Evolutionary conservation across 208 protist species (phyloP).

Genomic region (Wallacemonas sp.): DNA sequence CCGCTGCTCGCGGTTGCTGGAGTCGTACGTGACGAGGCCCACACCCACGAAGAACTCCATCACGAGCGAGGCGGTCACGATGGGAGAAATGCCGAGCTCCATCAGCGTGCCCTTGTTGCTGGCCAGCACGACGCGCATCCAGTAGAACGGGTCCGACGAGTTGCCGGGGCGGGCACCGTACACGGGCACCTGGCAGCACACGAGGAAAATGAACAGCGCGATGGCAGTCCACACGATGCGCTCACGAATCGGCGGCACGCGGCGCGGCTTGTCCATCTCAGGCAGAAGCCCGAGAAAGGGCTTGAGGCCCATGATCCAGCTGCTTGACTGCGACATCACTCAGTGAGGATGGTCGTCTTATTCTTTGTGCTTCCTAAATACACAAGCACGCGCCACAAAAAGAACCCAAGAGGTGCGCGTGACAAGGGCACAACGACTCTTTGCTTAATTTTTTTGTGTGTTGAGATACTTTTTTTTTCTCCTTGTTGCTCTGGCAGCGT

Average conservation of each 20-base stretch:
- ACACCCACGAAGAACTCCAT: constrained; percentile 98
- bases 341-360: background rate
- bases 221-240: constrained; percentile 98
- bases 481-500: too few species aligned
- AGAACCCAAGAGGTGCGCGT: background rate
- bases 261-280: constrained; percentile 92
- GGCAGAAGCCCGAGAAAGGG: constrained; percentile 96
- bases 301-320: constrained; percentile 89
- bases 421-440: too few species aligned
- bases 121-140: constrained; percentile 99
- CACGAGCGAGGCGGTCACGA: constrained; percentile 97
- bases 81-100: constrained; percentile 98
- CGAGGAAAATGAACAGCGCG: constrained; percentile 99
- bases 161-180: constrained; percentile 97
- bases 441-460: constrained; percentile 7
- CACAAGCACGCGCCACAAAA: constrained; percentile 8
- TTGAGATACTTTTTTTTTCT: background rate
- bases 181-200: constrained; percentile 99
- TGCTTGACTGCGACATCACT: constrained; percentile 24
- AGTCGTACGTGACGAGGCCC: constrained; percentile 96
- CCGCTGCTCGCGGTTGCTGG: constrained; percentile 94
- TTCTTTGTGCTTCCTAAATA: constrained; percentile 20
- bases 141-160: constrained; percentile 98
- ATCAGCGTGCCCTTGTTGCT: constrained; percentile 99
- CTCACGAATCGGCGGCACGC: constrained; percentile 93